Conservation (phyloP, 2,329 filamentous ascomycete genomes). For the Periconia sp. region DNA sequence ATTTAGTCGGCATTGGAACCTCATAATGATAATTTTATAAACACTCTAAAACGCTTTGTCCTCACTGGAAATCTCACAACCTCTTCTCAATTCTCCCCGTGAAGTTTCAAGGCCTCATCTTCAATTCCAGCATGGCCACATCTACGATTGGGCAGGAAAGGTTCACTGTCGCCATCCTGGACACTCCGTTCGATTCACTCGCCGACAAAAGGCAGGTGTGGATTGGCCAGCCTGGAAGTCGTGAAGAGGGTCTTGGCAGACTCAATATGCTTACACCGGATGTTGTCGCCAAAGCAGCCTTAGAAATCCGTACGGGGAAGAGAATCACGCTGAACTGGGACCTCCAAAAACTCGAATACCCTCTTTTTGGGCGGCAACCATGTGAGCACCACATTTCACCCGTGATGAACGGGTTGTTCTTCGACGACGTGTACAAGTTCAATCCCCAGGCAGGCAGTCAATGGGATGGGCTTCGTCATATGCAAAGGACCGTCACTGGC, state of each 20-base stretch:
- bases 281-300: slow-evolving; percentile 51
- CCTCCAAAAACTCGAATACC: slow-evolving; percentile 55
- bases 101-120: neutral
- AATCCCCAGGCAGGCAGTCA: slow-evolving; percentile 27
- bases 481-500: slow-evolving; percentile 13
- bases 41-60: no score
- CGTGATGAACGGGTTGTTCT: slow-evolving; percentile 49
- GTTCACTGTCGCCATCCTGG: slow-evolving; percentile 11
- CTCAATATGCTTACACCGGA: slow-evolving; percentile 56
- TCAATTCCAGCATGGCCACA: neutral
- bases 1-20: no score
- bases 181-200: slow-evolving; percentile 47
- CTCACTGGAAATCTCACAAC: no score
- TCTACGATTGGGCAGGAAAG: no score
- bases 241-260: slow-evolving; percentile 55
- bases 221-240: slow-evolving; percentile 48
- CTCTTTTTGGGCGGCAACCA: slow-evolving; percentile 53
- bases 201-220: slow-evolving; percentile 54
- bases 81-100: neutral
- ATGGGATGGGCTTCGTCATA: slow-evolving; percentile 24
- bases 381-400: slow-evolving; percentile 53
- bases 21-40: no score
- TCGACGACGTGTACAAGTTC: slow-evolving; percentile 27
- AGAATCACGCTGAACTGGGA: slow-evolving; percentile 57
- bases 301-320: slow-evolving; percentile 52